A percentile compares a stretch with the other conserved stretches of the same genome.
These are phyloP conservation scores for Pholiota adiposa DNA, from an alignment of 1,284 basidiomycete genomes.

Conservation along the genomic window DNA sequence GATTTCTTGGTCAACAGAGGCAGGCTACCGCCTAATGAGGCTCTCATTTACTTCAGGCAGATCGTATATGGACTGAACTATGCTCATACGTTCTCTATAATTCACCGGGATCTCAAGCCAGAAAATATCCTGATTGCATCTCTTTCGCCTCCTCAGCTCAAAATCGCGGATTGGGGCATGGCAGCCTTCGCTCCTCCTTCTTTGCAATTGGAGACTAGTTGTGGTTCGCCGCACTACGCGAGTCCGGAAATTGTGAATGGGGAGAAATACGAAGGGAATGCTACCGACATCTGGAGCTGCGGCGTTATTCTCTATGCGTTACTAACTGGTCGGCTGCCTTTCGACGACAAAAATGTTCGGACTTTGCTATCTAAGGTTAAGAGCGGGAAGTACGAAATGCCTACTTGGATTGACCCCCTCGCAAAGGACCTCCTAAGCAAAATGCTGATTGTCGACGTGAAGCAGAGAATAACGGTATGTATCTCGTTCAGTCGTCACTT, in stretches of 20 bases:
- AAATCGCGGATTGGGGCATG: conserved; percentile 99
- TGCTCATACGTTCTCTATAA: conserved; percentile 98
- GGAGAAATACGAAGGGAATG: conserved; percentile 90
- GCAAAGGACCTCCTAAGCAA: conserved; percentile 78
- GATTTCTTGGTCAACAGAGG: conserved; percentile 95
- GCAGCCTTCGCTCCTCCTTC: conserved; percentile 87
- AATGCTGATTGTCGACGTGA: conserved; percentile 93
- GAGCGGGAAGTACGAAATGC: conserved; percentile 84
- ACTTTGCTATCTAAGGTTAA: conserved; percentile 91
- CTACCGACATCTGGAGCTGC: conserved; percentile 95
- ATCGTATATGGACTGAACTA: conserved; percentile 97
- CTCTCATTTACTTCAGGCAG: conserved; percentile 95
- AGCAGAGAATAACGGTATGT: conserved; percentile 82
- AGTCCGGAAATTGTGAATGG: conserved; percentile 98
- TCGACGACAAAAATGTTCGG: conserved; percentile 87
- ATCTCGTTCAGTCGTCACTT: neutral
- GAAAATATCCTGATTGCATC: conserved; percentile 95
- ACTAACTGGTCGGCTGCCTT: conserved; percentile 86
- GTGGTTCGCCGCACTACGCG: conserved; percentile 98
- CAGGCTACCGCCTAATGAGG: conserved; percentile 81
- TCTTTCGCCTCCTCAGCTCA: conserved; percentile 84
- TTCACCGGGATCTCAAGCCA: conserved; percentile 98
- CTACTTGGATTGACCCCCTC: conserved; percentile 69
- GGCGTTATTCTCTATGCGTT: conserved; percentile 91
- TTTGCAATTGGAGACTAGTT: conserved; percentile 92